These are phyloP conservation scores for Drosera spatulata DNA, from an alignment of 179 eudicot species.

Conservation along the genomic window DNA sequence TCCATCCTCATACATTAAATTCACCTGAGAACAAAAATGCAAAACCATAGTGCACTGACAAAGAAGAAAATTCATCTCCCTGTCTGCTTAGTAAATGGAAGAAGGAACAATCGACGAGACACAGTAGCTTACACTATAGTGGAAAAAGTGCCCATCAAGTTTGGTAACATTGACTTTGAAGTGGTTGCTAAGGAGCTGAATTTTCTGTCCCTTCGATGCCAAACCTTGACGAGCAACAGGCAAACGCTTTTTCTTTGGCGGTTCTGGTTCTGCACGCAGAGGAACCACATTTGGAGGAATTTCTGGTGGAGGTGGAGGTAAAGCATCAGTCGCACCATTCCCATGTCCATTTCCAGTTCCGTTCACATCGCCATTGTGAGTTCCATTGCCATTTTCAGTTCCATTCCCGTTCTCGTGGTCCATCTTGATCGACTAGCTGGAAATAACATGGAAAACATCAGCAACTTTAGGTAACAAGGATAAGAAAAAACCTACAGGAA, in stretches of 20 bases:
- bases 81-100: too few species aligned
- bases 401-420: too few species aligned
- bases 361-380: slow-evolving; percentile 30
- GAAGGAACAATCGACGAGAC: not conserved
- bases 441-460: too few species aligned
- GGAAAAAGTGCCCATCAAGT: slow-evolving; percentile 68
- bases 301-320: slow-evolving; percentile 88
- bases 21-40: slow-evolving; percentile 5
- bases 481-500: too few species aligned
- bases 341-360: slow-evolving; percentile 16
- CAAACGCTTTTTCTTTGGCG: slow-evolving; percentile 46
- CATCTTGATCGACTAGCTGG: too few species aligned
- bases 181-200: slow-evolving; percentile 66
- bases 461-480: too few species aligned
- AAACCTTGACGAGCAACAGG: slow-evolving; percentile 67
- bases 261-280: slow-evolving; percentile 32
- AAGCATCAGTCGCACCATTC: slow-evolving; percentile 17
- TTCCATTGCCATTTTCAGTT: too few species aligned
- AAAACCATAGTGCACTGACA: not conserved
- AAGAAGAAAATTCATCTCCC: not conserved
- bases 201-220: slow-evolving; percentile 57
- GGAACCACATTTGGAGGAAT: slow-evolving; percentile 71
- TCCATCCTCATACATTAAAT: slow-evolving; percentile 60
- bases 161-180: slow-evolving; percentile 66
- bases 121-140: slow-evolving; percentile 63